Percentiles rank a stretch among this genome's conserved stretches.
These are phyloP conservation scores for Stachybotrys chartarum DNA, from an alignment of 2,329 filamentous ascomycete genomes.

Conservation along the genomic window DNA sequence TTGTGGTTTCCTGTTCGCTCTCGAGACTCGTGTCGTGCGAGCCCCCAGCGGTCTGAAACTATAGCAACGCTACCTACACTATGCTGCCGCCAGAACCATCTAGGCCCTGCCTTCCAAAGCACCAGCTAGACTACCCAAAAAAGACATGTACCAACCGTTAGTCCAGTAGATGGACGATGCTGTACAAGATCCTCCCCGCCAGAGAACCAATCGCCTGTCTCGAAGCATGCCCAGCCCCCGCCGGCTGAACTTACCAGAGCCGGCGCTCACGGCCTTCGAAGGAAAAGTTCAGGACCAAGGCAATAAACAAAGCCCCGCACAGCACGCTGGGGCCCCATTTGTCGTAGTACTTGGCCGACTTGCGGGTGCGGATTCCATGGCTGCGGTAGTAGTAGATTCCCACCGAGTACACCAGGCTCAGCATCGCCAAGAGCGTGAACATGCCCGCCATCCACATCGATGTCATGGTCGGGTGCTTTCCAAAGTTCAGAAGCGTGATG, in stretches of 20 bases:
- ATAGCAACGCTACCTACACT: no score
- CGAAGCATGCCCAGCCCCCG: no score
- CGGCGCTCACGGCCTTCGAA: conserved; percentile 60
- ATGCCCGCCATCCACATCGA: conserved; percentile 64
- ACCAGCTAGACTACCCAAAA: no score
- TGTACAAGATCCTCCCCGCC: no score
- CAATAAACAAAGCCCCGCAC: conserved; percentile 64
- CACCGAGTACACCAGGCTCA: conserved; percentile 76
- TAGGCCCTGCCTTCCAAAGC: no score
- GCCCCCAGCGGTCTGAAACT: no score
- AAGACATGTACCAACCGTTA: no score
- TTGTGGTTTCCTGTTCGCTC: no score
- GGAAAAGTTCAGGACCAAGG: conserved; percentile 73
- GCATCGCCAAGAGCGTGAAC: conserved; percentile 75
- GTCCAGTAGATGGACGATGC: no score
- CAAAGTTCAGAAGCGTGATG: conserved; percentile 77
- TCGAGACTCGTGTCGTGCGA: no score
- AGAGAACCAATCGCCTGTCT: no score
- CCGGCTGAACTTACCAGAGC: conserved; percentile 35
- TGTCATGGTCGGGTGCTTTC: conserved; percentile 45
- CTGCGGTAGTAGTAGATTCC: conserved; percentile 84
- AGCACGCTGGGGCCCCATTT: conserved; percentile 75
- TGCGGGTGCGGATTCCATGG: conserved; percentile 71
- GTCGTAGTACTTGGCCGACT: conserved; percentile 88
- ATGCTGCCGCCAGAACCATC: no score